Evolutionary conservation across 164 flowering plant genomes (phyloP).

Genomic region (Macadamia integrifolia): DNA sequence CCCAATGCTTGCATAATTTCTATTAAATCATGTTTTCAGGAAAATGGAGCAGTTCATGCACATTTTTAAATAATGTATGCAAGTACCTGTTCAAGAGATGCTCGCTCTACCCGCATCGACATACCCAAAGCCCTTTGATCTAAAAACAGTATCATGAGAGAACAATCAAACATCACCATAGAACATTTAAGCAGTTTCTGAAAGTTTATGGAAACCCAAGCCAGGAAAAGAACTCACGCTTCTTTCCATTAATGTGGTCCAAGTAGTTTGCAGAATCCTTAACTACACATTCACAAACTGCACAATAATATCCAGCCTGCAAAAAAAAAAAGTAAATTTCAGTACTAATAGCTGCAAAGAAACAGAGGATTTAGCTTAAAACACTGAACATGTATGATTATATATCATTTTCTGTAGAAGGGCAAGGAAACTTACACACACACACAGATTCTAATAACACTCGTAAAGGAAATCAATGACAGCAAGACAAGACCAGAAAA

Average conservation of each 20-base stretch:
- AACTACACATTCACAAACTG: slow-evolving; percentile 93
- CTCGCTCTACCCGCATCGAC: slow-evolving; percentile 96
- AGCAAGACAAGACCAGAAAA: too few species aligned
- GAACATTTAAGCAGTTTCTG: neutral
- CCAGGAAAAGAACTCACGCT: slow-evolving; percentile 45
- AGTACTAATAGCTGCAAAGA: neutral
- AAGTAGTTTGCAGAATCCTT: slow-evolving; percentile 98
- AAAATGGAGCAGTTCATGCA: too few species aligned
- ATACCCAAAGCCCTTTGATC: slow-evolving; percentile 99
- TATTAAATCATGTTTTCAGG: neutral
- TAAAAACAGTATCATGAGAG: slow-evolving; percentile 11
- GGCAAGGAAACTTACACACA: too few species aligned
- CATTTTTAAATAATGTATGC: too few species aligned
- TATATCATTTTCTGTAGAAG: too few species aligned
- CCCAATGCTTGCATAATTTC: too few species aligned
- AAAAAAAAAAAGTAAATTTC: slow-evolving; percentile 8
- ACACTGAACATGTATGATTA: too few species aligned
- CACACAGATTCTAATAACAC: too few species aligned
- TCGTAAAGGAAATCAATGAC: too few species aligned
- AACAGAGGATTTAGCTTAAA: neutral
- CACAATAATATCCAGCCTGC: slow-evolving; percentile 94
- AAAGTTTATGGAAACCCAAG: neutral
- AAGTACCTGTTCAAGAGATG: slow-evolving; percentile 80
- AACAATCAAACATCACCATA: slow-evolving; percentile 1
- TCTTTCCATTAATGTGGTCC: slow-evolving; percentile 99